These are phyloP conservation scores for Geotrichum citri-aurantii DNA, from an alignment of 1,139 yeast species.

Conservation along the genomic window DNA sequence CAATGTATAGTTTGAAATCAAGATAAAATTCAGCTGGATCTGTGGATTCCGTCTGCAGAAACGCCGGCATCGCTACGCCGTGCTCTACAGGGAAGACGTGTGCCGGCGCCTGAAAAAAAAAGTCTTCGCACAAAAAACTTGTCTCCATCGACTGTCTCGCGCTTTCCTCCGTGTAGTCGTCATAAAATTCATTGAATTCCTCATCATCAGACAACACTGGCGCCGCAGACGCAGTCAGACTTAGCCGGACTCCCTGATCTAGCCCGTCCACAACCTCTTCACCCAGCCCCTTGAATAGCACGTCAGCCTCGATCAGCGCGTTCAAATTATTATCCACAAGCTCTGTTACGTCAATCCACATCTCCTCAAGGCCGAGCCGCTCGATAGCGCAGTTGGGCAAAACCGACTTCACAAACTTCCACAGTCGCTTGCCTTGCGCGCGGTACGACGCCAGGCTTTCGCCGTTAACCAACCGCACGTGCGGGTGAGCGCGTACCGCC, in stretches of 20 bases:
- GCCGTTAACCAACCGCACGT: constrained; percentile 34
- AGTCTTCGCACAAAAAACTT: constrained; percentile 27
- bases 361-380: constrained; percentile 38
- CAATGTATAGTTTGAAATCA: constrained; percentile 26
- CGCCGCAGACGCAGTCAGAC: constrained; percentile 4
- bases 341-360: constrained; percentile 33
- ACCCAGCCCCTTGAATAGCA: constrained; percentile 13
- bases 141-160: neutral
- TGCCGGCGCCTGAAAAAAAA: constrained; percentile 31
- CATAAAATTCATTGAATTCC: constrained; percentile 23
- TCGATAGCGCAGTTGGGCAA: constrained; percentile 30
- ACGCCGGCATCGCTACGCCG: constrained; percentile 15
- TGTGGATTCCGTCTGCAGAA: constrained; percentile 3
- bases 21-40: constrained; percentile 15
- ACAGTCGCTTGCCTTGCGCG: constrained; percentile 32
- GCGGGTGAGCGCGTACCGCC: constrained; percentile 28
- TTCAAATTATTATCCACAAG: constrained; percentile 23
- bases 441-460: constrained; percentile 35
- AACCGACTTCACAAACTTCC: constrained; percentile 27
- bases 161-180: constrained; percentile 16
- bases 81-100: constrained; percentile 23
- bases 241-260: constrained; percentile 11
- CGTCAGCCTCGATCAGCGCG: constrained; percentile 19
- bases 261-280: constrained; percentile 16
- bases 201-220: constrained; percentile 7